Base-by-base conservation (phyloP, 208 protist species). In the Leishmania tarentolae region DNA sequence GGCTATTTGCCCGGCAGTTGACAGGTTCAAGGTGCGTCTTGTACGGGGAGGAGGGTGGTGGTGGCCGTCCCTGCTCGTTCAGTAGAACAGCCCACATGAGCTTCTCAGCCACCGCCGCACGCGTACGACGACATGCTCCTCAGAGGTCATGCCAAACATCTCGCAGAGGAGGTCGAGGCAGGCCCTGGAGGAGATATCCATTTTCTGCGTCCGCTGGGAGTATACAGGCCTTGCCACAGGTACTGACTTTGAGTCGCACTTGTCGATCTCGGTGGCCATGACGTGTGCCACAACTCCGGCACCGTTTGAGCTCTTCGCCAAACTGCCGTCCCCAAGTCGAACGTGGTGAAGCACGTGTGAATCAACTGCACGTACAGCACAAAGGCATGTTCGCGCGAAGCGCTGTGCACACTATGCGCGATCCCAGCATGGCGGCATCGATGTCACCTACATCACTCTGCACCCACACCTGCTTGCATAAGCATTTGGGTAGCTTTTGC, bases 31-130 rank as follows among this genome's bases (percentile, higher is more conserved):
- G 81, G 50, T 91, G 75, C 31, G 83, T 65, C 35, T 89, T 84
- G 82, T 93, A 95, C 7, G n/a, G n/a, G n/a, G n/a, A n/a, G n/a
- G 85, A 82, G 0, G 88, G 94, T 24, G 86, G 88, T 21, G 91
- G 91, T 31, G 79, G 87, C 46, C 94, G 92, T 71, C 95, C 94
- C 77, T 97, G 92, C 40, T 91, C 91, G 83, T 95, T 97, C 24
- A 97, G 87, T 44, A 97, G 86, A 37, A 95, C 86, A 15, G 92
- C 92, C 7, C 94, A 91, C 65, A 95, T 83, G 44, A 95, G 71
- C 75, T 86, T 82, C 8, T 82, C 8, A 91, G 92, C 88, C 89
- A 93, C 71, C 75, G 79, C 35, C 13, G 9, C 37, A 63, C 69
- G 0, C 71, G 79, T 13, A 93, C 83, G 61, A 91, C 89, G 57